Evolutionary conservation across 2,329 filamentous ascomycete species (phyloP).

Genomic region (Pseudogymnoascus sp.): DNA sequence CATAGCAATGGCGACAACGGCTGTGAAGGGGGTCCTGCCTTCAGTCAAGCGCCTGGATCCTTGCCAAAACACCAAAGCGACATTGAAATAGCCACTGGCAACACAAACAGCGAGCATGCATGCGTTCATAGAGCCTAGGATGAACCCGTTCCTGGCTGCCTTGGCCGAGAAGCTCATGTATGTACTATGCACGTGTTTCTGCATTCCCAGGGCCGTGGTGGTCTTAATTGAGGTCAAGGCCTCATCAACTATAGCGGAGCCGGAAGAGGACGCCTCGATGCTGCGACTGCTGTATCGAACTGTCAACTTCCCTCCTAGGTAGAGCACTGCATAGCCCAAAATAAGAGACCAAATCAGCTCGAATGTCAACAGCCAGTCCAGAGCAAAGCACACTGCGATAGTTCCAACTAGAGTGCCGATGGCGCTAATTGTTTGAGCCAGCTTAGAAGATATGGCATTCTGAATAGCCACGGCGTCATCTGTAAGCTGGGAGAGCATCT

Average conservation of each 20-base stretch:
- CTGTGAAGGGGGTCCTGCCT: constrained; percentile 35
- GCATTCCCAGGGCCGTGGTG: constrained; percentile 42
- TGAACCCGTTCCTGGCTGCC: constrained; percentile 32
- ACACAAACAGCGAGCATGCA: constrained; percentile 38
- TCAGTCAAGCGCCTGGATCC: constrained; percentile 37
- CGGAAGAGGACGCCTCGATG: constrained; percentile 28
- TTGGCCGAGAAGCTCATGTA: constrained; percentile 35
- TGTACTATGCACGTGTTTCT: constrained; percentile 31
- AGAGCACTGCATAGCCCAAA: too few relatives aligned
- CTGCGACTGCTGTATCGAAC: too few relatives aligned
- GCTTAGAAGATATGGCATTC: too few relatives aligned
- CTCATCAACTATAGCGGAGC: constrained; percentile 40
- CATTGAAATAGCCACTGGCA: constrained; percentile 40
- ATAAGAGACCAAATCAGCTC: too few relatives aligned
- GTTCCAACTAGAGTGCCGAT: too few relatives aligned
- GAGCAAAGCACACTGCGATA: too few relatives aligned
- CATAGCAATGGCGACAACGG: constrained; percentile 33
- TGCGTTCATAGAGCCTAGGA: constrained; percentile 38
- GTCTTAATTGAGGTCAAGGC: constrained; percentile 41
- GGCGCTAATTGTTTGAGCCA: too few relatives aligned
- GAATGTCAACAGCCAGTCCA: too few relatives aligned
- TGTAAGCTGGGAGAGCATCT: too few relatives aligned
- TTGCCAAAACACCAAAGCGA: constrained; percentile 44
- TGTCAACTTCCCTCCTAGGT: too few relatives aligned
- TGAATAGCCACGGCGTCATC: too few relatives aligned